A percentile compares a stretch with the other conserved stretches of the same genome.
phyloP scores from a whole-genome alignment of 352 stramenopile genomes.

The Globisporangium megalacanthum region DNA sequence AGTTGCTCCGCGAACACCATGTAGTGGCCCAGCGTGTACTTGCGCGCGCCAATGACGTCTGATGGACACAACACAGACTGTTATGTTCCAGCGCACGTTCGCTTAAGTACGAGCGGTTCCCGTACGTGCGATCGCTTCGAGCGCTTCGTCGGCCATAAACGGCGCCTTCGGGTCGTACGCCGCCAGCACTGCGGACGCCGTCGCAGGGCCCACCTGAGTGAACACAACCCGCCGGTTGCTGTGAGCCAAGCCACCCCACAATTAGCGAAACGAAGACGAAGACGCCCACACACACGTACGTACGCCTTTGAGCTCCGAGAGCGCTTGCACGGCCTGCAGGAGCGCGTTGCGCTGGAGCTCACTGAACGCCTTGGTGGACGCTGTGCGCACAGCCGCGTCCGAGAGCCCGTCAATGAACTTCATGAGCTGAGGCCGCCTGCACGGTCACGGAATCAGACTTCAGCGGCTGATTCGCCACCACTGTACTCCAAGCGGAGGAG shows the following conservation, averaged over 20 bases:
- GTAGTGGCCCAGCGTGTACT: conserved; percentile 78
- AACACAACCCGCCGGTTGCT: too few species aligned
- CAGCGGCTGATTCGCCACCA: neutral
- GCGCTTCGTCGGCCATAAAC: conserved; percentile 79
- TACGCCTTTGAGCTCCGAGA: conserved; percentile 67
- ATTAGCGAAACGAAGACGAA: too few species aligned
- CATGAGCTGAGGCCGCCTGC: conserved; percentile 66
- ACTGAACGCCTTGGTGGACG: conserved; percentile 37
- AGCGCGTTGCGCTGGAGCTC: conserved; percentile 20
- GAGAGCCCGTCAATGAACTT: conserved; percentile 53
- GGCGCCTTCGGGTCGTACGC: conserved; percentile 59
- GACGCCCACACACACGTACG: conserved; percentile 3
- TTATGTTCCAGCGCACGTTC: too few species aligned
- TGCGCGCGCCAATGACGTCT: conserved; percentile 62
- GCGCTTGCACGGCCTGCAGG: conserved; percentile 39
- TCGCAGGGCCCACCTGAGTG: conserved; percentile 64
- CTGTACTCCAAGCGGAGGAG: neutral
- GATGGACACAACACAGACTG: neutral
- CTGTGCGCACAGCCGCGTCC: conserved; percentile 37
- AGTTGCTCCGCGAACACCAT: conserved; percentile 53
- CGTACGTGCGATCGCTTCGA: conserved; percentile 61
- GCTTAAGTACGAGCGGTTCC: neutral
- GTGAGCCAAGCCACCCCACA: too few species aligned
- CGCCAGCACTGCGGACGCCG: conserved; percentile 62
- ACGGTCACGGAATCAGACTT: neutral